Base-by-base conservation (phyloP, 192 early-diverging fungal species). In the Pilobolus umbonatus region DNA sequence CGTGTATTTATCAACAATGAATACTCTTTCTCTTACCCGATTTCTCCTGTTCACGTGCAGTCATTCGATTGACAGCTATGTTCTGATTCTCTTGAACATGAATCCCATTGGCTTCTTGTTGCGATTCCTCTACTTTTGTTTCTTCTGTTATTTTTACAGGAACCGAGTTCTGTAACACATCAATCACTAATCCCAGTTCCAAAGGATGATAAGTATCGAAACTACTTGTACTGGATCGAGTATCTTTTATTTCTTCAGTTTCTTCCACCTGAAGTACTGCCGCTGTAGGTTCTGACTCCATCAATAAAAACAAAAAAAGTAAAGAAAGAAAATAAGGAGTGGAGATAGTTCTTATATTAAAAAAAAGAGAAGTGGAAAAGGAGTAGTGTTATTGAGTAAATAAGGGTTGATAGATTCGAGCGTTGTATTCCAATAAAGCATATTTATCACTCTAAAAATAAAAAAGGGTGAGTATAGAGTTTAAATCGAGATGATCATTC, bases 31-130 rank as follows among this genome's bases (percentile, higher is more conserved):
- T n/a, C n/a, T n/a, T n/a, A n/a, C n/a, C n/a, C n/a, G n/a, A n/a
- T n/a, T n/a, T 43, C 52, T 71, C 69, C 22, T 71, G 69, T 36
- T 71, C 69, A 4, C 55, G 29, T 14, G 64, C 59, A 26, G 63
- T 44, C 0, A 71, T 25, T 9, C 47, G 57, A 11, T 65, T 71
- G 39, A 55, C 30, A 32, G 55, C 55, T 25, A 55, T 24, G 10
- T 63, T 63, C 24, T 22, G 31, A 8, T 53, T 32, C 22, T 53
- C 32, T 15, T 42, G 6, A 35, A 8, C 34, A 35, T 35, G 6
- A 11, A 8, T 11, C 11, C 34, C 34, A 8, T 35, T 5, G 5
- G 34, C 39, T 42, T 42, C 39, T 17, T 4, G 14, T 4, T 17
- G 11, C 14, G 39, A 5, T 15, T 9, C 39, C 2, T 35, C 30